Evolutionary conservation across 352 stramenopile genomes (phyloP).

Genomic region (Phytophthora meadii): DNA sequence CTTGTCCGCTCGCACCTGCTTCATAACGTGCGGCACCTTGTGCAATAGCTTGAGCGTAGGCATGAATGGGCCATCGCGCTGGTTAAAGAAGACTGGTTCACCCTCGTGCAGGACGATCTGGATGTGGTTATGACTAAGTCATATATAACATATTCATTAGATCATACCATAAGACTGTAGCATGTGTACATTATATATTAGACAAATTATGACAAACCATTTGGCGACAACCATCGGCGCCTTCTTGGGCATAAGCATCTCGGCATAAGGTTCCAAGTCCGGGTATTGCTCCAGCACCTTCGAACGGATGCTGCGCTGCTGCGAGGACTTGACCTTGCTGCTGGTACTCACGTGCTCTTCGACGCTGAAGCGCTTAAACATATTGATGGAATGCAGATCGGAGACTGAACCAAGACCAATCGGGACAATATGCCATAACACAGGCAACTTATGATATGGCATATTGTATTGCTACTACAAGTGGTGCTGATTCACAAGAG

Average conservation of each 20-base stretch:
- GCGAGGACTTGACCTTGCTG: conserved; percentile 97
- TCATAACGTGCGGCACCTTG: conserved; percentile 94
- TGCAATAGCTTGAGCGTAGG: conserved; percentile 96
- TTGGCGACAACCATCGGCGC: conserved; percentile 92
- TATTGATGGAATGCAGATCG: conserved; percentile 24
- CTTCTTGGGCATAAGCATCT: conserved; percentile 95
- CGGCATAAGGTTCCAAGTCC: conserved; percentile 88
- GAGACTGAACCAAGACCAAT: neutral
- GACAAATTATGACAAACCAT: conserved; percentile 57
- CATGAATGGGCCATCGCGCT: conserved; percentile 97
- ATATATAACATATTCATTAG: conserved; percentile 27
- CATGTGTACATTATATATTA: conserved; percentile 15
- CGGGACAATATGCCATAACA: neutral
- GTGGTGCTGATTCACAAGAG: conserved; percentile 17
- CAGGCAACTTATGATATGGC: no score
- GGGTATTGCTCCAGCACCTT: conserved; percentile 95
- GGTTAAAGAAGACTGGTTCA: conserved; percentile 96
- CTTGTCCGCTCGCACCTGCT: conserved; percentile 95
- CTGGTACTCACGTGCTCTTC: conserved; percentile 95
- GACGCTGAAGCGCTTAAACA: conserved; percentile 97
- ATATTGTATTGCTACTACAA: neutral
- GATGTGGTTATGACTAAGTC: conserved; percentile 86
- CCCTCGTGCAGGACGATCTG: conserved; percentile 91
- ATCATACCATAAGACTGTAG: neutral
- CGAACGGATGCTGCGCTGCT: conserved; percentile 95